Evolutionary conservation across 2,329 filamentous ascomycete genomes (phyloP), one percentile per base, ranked within the genome.

Genomic region (Lecanicillium sp.): DNA sequence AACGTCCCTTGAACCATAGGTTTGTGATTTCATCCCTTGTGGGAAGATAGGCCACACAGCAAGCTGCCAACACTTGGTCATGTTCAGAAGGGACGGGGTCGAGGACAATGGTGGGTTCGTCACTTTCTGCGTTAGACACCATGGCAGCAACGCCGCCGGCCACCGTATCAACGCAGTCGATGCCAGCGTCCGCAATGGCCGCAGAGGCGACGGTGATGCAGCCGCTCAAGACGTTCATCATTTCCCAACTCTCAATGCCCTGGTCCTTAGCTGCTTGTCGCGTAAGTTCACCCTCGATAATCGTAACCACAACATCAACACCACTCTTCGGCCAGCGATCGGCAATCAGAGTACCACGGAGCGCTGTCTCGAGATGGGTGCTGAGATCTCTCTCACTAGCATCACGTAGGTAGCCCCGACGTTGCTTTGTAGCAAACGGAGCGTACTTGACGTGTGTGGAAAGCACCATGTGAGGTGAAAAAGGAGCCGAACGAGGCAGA

Each of bases 261-360:
- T 70, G 67, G 20, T 69, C 68, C 24, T 70, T 62, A 3, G 67
- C 68, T 39, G 66, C 65, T 63, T 66, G 78, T 63, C 63, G 77
- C 67, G 91, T 86, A 62, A 96, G 88, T 61, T 97, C 93, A 3
- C 89, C 91, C 68, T 98, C 93, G 15, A 98, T 74, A 41, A 98
- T 83, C 0, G 90, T 96, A 41, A 98, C 82, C 15, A 95, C 84
- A 33, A 98, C 84, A 63, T 98, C 93, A n/a, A 95, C 84, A 37
- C 89, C 90, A 64, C 89, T 95, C 73, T 98, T 98, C n/a, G 93
- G 93, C 88, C 91, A 98, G 50, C 91, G 77, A 63, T 96, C 90
- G 12, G 89, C 90, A 60, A 97, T 91, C 43, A 97, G 83, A 7
- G 89, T 87, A 1, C 91, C 91, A 27, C 90, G 80, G 43, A 98